Base-by-base conservation (phyloP, 177 flowering plant species). In the Vitis hybrid region DNA sequence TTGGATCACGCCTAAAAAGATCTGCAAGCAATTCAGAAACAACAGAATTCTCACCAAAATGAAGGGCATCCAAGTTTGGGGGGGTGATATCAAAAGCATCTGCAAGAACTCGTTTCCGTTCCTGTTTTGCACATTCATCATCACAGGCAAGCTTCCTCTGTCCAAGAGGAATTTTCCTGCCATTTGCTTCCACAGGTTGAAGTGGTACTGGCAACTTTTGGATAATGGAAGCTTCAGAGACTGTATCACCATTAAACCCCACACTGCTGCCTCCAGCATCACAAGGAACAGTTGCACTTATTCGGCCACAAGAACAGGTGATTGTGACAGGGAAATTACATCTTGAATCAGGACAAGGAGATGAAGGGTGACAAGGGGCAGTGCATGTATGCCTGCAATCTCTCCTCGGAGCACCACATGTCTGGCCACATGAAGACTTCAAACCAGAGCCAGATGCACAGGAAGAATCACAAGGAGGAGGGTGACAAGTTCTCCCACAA, bases 321-420 rank as follows among this genome's bases (percentile, higher is more conserved):
- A 95, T 90, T 1, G 85, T 89, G 52, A 90, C 95, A 13, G 84
- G 88, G 64, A 84, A 87, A 51, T 84, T 87, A 77, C 99, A 95
- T 76, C 92, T 87, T 17, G 76, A 57, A 66, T 95, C 99, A 62
- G 99, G 99, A 78, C 99, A 95, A 55, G 79, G 73, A 14, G 88
- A 71, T 1, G 79, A 72, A 19, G 98, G 98, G 62, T 95, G 99
- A 77, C 99, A 95, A 12, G 78, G 69, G 52, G 95, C 82, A 28
- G 79, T 77, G 70, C 98, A 95, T 11, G 92, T 89, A 78, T 95
- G 99, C 75, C 92, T 82, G 76, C 99, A 95, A 24, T 93, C 98
- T 79, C 95, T 87, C 78, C 97, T 87, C 5, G 99, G 99, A 49
- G 98, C 99, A 67, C 99, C 97, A 74, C 99, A 93, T 18, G 82